Base-by-base conservation (phyloP, 176 grass and related monocot genomes). In the Bothriochloa decipiens region DNA sequence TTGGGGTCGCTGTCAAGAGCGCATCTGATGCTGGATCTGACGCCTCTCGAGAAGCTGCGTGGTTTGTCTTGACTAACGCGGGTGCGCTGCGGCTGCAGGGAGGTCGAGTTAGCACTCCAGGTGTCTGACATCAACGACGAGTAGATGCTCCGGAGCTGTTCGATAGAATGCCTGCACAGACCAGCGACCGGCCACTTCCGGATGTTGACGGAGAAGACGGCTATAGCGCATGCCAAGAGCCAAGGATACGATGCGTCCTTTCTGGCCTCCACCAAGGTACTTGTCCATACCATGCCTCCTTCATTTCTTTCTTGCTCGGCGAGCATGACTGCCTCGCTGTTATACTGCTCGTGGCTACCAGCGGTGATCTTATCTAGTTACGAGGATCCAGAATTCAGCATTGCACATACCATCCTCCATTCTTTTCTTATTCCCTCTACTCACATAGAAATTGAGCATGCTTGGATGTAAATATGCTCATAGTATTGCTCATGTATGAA, bases 181-280 rank as follows among this genome's bases (percentile, higher is more conserved):
- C 33, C 10, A 17, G 20, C 18, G 22, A 35, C 58, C 15, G 27
- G 52, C 6, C 18, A 57, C 25, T 46, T 32, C 25, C 2, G 15
- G 23, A 16, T 65, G 7, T 4, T 28, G 60, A 25, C 8, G 16
- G 49, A 46, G 39, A 27, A 79, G 60, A 79, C 11, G 2, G 4
- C 37, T 25, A 27, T 17, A 28, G 58, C 8, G 4, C 27, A 55
- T 4, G 60, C 9, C 77, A 33, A n/a, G 60, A 11, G 20, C 7
- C 25, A 33, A 66, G 3, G 16, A 22, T 26, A 65, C 46, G 61
- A 65, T 10, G 25, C 8, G 8, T 15, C 16, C 7, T 20, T 35
- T 37, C 37, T 17, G 14, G 52, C 10, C 42, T 79, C 18, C 23
- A 13, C 3, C 66, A 58, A 86, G 74, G 65, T 85, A 85, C 14